phyloP scores from a whole-genome alignment of 225 moss, liverwort and hornwort species.

The Lunularia cruciata region DNA sequence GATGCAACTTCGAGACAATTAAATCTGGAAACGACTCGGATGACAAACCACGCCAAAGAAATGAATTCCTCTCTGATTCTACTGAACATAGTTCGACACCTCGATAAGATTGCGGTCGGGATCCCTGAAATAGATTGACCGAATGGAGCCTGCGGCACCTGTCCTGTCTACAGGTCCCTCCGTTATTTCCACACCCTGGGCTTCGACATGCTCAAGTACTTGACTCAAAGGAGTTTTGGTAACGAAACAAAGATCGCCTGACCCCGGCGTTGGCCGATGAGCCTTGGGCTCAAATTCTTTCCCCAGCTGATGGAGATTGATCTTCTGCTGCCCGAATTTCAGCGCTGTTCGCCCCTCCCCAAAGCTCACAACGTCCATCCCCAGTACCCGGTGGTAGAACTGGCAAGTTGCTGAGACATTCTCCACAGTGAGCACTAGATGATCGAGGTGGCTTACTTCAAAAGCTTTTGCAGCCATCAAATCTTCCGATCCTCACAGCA shows the following conservation, averaged over 20 bases:
- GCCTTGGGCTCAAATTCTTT: constrained; percentile 42
- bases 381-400: constrained; percentile 31
- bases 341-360: constrained; percentile 11
- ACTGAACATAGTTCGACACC: too few relatives aligned
- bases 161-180: too few relatives aligned
- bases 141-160: too few relatives aligned
- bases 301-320: constrained; percentile 36
- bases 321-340: constrained; percentile 38
- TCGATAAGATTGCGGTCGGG: too few relatives aligned
- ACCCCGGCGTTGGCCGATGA: constrained; percentile 34
- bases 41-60: too few relatives aligned
- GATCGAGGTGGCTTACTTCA: constrained; percentile 29
- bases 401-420: constrained; percentile 27
- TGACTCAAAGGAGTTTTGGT: constrained; percentile 25
- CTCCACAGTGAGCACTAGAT: constrained; percentile 33
- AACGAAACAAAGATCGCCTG: constrained; percentile 40
- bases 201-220: constrained; percentile 28
- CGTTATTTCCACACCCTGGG: too few relatives aligned
- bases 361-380: constrained; percentile 41
- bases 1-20: too few relatives aligned
- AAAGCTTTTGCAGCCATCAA: too few relatives aligned
- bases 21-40: too few relatives aligned
- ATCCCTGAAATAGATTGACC: too few relatives aligned
- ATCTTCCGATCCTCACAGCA: too few relatives aligned
- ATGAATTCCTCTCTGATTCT: too few relatives aligned